A percentile compares a stretch with the other conserved stretches of the same genome.
Conservation (phyloP, 352 stramenopile genomes). For the Phytophthora cryptogea region DNA sequence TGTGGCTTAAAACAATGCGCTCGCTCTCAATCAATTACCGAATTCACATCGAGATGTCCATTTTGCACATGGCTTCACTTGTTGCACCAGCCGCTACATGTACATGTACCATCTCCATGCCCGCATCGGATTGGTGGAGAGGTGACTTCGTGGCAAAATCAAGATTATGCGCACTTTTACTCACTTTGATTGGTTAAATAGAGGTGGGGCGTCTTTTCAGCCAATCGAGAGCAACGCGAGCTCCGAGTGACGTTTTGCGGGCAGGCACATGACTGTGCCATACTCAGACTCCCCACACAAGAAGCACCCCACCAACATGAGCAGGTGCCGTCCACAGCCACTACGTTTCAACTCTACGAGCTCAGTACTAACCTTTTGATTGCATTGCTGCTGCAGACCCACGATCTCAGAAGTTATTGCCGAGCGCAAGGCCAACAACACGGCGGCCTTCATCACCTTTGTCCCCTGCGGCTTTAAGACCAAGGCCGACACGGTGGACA, state of each 20-base stretch:
- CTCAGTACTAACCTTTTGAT: not conserved
- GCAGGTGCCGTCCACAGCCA: conserved; percentile 21
- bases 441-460: conserved; percentile 96
- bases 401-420: conserved; percentile 71
- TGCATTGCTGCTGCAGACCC: conserved; percentile 39
- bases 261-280: conserved; percentile 8
- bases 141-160: conserved; percentile 13
- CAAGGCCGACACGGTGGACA: conserved; percentile 94
- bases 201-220: conserved; percentile 1
- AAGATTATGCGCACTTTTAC: conserved; percentile 31
- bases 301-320: conserved; percentile 31
- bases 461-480: conserved; percentile 96
- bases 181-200: conserved; percentile 26
- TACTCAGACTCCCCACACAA: conserved; percentile 29
- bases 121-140: conserved; percentile 23
- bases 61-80: not conserved
- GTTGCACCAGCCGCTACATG: no score
- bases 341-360: not conserved
- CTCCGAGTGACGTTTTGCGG: conserved; percentile 3
- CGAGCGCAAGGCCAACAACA: conserved; percentile 66
- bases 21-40: conserved; percentile 1
- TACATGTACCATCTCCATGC: not conserved
- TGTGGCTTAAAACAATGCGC: conserved; percentile 23
- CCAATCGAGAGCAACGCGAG: conserved; percentile 12
- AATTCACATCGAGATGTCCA: not conserved